Conservation (phyloP, 192 early-diverging fungal genomes). For the Backusella morwellensis region DNA sequence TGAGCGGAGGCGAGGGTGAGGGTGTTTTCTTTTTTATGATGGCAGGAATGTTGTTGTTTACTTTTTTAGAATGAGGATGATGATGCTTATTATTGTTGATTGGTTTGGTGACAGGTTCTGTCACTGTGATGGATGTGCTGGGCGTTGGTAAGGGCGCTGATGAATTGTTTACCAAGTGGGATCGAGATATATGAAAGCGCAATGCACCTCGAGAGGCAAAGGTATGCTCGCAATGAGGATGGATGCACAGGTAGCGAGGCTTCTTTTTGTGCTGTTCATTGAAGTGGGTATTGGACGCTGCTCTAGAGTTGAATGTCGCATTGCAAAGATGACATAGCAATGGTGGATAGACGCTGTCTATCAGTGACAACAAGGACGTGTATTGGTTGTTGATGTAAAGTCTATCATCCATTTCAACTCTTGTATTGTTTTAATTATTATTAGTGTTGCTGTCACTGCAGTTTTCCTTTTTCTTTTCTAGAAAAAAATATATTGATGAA, state of each 20-base stretch:
- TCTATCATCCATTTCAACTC: not conserved
- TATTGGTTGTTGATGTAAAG: slow-evolving; percentile 9
- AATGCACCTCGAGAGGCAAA: slow-evolving; percentile 27
- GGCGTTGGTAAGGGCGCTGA: not conserved
- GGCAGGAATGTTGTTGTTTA: not conserved
- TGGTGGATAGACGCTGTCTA: slow-evolving; percentile 37
- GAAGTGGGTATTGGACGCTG: slow-evolving; percentile 19
- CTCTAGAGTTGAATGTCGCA: not conserved
- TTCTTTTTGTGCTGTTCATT: slow-evolving; percentile 13
- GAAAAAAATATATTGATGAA: not conserved
- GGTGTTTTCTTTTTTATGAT: not conserved
- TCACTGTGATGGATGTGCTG: not conserved
- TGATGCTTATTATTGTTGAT: not conserved
- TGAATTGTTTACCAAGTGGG: slow-evolving; percentile 15
- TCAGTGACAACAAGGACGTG: slow-evolving; percentile 26
- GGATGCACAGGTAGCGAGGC: slow-evolving; percentile 29
- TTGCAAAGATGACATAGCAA: slow-evolving; percentile 25
- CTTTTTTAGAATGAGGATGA: not conserved
- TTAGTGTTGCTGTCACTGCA: not conserved
- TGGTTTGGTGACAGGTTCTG: not conserved
- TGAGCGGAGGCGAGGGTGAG: not conserved
- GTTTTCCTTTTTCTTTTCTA: not conserved
- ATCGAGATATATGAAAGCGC: slow-evolving; percentile 30
- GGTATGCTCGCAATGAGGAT: slow-evolving; percentile 24
- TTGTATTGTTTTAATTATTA: not conserved